These are phyloP conservation scores for Claviceps arundinis DNA, from an alignment of 2,329 filamentous ascomycete species.

Conservation along the genomic window DNA sequence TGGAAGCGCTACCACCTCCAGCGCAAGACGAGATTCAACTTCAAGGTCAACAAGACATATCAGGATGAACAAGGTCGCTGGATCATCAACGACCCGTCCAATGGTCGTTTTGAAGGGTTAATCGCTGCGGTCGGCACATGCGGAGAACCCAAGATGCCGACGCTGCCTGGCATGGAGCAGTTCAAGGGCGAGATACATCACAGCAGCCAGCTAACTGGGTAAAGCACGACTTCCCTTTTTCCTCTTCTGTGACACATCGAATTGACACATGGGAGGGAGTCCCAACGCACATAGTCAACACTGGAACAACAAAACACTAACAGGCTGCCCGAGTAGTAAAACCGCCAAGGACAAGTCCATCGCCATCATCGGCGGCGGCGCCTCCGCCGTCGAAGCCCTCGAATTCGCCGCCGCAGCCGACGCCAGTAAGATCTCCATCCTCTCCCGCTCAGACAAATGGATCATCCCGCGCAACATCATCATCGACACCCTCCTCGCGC, in stretches of 20 bases:
- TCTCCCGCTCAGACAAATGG: conserved; percentile 74
- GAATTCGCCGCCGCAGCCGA: conserved; percentile 60
- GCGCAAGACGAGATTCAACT: conserved; percentile 57
- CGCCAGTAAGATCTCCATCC: conserved; percentile 55
- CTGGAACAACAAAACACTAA: not conserved
- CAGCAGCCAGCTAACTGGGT: conserved; percentile 59
- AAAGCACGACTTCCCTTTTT: conserved; percentile 7
- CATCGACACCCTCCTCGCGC: conserved; percentile 57
- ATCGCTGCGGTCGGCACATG: conserved; percentile 71
- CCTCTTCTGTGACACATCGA: not conserved
- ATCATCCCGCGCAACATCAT: conserved; percentile 72
- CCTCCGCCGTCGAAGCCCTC: conserved; percentile 68
- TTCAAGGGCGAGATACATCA: conserved; percentile 65
- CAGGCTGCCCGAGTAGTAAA: conserved; percentile 28
- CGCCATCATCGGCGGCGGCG: conserved; percentile 64
- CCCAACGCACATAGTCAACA: too few species aligned
- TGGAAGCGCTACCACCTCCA: conserved; percentile 67
- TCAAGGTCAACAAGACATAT: conserved; percentile 54
- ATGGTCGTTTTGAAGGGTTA: conserved; percentile 66
- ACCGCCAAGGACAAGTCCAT: conserved; percentile 62
- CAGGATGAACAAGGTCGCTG: conserved; percentile 56
- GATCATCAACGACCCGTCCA: conserved; percentile 60
- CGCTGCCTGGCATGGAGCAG: conserved; percentile 53
- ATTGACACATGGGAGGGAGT: too few species aligned
- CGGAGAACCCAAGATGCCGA: conserved; percentile 61